Base-by-base conservation (phyloP, 2,329 filamentous ascomycete species). In the Fusarium pseudoanthophilum region DNA sequence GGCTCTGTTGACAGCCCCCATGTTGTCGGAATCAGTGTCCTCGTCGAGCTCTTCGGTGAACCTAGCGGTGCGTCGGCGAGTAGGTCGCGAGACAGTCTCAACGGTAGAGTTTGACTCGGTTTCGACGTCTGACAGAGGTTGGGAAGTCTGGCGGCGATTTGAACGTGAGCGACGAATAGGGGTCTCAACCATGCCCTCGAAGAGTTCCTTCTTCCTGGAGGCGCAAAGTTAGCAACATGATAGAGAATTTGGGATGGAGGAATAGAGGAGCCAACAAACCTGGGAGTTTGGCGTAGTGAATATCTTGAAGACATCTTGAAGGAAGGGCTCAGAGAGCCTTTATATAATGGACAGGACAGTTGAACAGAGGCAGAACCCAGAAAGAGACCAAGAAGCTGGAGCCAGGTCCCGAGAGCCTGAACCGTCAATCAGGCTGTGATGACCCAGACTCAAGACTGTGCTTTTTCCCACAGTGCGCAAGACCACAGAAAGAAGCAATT, bases 181-280 rank as follows among this genome's bases (percentile, higher is more conserved):
- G 14, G 88, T 90, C 79, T 89, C 87, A 68, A 90, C 82, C 88
- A 90, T 89, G 75, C 88, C 88, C 40, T 89, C 85, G 75, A 89
- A 90, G 65, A 89, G 85, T 78, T 90, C 88, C 81, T 89, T 89
- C 81, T 90, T 90, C 74, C 88, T 90, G 43, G 4, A 62, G n/a
- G 39, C 28, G 28, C 53, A 39, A 36, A 46, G 62, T 72, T 49
- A 60, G 65, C 26, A 74, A 43, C 60, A 56, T 37, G 21, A 42
- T 59, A 28, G 24, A 36, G 32, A 11, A 11, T 21, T 15, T 24
- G 18, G 21, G 34, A 39, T 26, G 24, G 24, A 21, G 24, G 26
- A 51, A 52, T 42, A 42, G 56, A 21, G 28, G 40, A 32, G 58
- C 5, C 24, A 24, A 74, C 81, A 59, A 77, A 83, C 82, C 80